These are phyloP conservation scores for Pyrenophora teres DNA, from an alignment of 2,329 filamentous ascomycete genomes.

Conservation along the genomic window DNA sequence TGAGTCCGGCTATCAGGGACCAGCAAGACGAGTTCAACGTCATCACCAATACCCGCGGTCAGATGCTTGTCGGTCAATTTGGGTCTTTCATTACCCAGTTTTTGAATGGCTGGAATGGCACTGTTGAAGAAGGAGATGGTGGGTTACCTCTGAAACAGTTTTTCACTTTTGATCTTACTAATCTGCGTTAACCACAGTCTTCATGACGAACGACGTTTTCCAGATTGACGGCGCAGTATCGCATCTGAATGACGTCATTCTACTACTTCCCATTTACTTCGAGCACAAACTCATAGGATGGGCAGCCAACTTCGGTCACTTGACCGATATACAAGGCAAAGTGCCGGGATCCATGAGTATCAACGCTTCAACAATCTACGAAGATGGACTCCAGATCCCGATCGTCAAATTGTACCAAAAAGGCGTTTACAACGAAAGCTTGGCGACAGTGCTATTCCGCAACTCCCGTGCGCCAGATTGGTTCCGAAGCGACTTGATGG, in stretches of 20 bases:
- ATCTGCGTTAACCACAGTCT: constrained; percentile 32
- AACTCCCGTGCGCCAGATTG: constrained; percentile 57
- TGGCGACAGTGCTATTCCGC: constrained; percentile 54
- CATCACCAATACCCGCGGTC: constrained; percentile 54
- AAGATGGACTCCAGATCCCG: constrained; percentile 58
- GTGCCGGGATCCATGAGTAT: constrained; percentile 59
- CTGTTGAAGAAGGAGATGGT: constrained; percentile 54
- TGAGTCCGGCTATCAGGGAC: constrained; percentile 58
- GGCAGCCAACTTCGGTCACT: constrained; percentile 58
- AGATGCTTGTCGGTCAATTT: constrained; percentile 59
- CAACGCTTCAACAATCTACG: constrained; percentile 54
- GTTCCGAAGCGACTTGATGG: constrained; percentile 55
- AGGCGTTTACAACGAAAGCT: constrained; percentile 51
- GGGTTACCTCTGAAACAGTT: too few relatives aligned
- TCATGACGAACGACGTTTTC: constrained; percentile 59
- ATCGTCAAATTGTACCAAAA: constrained; percentile 54
- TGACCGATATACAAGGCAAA: constrained; percentile 53
- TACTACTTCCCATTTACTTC: constrained; percentile 55
- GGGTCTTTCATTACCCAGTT: constrained; percentile 57
- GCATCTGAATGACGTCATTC: constrained; percentile 58
- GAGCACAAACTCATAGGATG: constrained; percentile 53
- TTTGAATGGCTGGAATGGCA: constrained; percentile 53
- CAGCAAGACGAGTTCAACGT: constrained; percentile 61
- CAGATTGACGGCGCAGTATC: constrained; percentile 56
- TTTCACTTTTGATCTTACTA: too few relatives aligned